Evolutionary conservation across 2,329 filamentous ascomycete genomes (phyloP).

Genomic region (Penicillium sp.): DNA sequence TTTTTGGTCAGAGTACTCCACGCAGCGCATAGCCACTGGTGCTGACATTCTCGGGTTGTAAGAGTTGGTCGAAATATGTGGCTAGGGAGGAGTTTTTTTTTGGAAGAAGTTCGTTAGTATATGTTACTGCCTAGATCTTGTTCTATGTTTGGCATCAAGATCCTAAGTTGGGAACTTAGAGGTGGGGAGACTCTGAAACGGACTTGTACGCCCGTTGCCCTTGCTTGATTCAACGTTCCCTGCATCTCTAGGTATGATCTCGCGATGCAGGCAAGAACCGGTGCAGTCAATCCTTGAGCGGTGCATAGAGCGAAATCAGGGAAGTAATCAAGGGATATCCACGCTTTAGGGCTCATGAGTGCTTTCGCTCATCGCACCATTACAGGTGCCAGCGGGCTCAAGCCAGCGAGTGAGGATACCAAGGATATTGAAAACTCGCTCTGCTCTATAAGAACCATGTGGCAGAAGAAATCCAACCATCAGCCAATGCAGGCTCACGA

Average conservation of each 20-base stretch:
- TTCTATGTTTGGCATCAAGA: background rate
- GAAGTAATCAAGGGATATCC: background rate
- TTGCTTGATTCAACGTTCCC: background rate
- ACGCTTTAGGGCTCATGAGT: background rate
- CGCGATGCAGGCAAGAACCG: background rate
- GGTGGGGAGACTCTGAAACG: background rate
- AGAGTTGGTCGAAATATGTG: background rate
- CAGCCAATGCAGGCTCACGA: slow-evolving; percentile 1
- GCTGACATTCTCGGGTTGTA: background rate
- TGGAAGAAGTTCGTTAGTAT: background rate
- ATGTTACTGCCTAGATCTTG: background rate
- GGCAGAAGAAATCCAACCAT: background rate
- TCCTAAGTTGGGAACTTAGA: no score
- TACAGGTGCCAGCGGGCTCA: no score
- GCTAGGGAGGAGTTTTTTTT: background rate
- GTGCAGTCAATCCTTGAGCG: background rate
- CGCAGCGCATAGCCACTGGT: background rate
- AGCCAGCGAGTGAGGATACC: background rate
- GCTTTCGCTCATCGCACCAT: background rate
- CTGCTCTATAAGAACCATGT: background rate
- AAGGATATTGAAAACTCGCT: background rate
- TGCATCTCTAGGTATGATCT: background rate
- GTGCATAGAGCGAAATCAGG: background rate
- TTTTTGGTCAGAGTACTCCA: background rate
- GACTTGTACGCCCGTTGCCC: background rate